Evolutionary conservation across 345 rosid genomes (phyloP).

Genomic region (Kernera saxatilis): DNA sequence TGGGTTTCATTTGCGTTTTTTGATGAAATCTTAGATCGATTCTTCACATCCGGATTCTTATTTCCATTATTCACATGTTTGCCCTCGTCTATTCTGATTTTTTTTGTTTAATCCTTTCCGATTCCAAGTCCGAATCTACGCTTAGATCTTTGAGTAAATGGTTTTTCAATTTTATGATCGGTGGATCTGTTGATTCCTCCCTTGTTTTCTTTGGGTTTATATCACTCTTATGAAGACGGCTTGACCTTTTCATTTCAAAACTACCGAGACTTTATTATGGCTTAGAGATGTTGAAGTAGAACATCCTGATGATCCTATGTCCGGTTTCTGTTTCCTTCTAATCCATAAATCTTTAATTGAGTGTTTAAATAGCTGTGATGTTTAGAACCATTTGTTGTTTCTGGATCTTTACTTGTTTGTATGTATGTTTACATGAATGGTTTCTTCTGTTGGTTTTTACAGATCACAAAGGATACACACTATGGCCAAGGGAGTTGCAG

Average conservation of each 20-base stretch:
- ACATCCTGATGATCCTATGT: neutral
- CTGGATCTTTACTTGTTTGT: neutral
- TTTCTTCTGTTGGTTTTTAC: neutral
- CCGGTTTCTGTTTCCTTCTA: neutral
- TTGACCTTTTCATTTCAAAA: neutral
- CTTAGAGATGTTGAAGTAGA: neutral
- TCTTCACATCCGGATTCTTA: neutral
- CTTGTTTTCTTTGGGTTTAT: neutral
- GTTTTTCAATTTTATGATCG: neutral
- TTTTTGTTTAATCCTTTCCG: neutral
- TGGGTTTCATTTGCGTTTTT: neutral
- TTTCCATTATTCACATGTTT: neutral
- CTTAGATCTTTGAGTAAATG: neutral
- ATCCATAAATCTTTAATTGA: neutral
- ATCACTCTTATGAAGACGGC: neutral
- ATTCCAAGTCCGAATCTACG: neutral
- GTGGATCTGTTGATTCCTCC: neutral
- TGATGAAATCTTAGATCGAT: neutral
- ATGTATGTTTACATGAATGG: neutral
- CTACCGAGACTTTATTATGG: neutral
- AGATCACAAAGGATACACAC: constrained; percentile 60
- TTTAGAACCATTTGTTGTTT: neutral
- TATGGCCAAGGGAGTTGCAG: constrained; percentile 89
- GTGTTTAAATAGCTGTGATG: neutral
- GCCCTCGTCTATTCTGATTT: neutral